Evolutionary conservation across 177 flowering plant genomes (phyloP).

Genomic region (Tripterygium wilfordii): DNA sequence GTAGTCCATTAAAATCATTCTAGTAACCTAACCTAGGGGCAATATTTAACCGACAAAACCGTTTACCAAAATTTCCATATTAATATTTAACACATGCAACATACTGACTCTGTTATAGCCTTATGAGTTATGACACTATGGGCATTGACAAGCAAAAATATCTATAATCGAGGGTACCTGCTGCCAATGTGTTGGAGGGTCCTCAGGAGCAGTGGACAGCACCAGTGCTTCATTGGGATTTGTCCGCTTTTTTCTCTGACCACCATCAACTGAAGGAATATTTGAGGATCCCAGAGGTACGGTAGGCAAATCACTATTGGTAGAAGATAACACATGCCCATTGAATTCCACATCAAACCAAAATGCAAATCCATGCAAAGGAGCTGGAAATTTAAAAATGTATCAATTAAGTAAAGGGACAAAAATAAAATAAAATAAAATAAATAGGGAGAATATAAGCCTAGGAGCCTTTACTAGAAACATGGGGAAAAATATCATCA

Average conservation of each 20-base stretch:
- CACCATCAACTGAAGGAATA: constrained; percentile 23
- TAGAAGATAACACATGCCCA: constrained; percentile 33
- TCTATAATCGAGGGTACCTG: constrained; percentile 58
- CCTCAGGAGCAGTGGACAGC: constrained; percentile 98
- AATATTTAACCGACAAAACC: no score
- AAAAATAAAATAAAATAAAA: neutral
- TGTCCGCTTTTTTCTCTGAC: constrained; percentile 53
- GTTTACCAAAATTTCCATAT: no score
- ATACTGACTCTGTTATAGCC: no score
- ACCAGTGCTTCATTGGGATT: constrained; percentile 65
- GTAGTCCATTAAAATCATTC: no score
- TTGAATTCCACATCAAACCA: constrained; percentile 97
- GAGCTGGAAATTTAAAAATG: constrained; percentile 57
- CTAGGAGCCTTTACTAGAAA: no score
- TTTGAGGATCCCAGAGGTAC: constrained; percentile 16
- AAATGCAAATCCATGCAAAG: constrained; percentile 94
- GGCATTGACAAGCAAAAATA: no score
- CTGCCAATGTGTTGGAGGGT: constrained; percentile 97
- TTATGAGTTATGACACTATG: no score
- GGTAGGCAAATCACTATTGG: constrained; percentile 21
- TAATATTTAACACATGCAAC: no score
- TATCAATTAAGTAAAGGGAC: no score
- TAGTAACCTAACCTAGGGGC: no score
- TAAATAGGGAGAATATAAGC: no score
- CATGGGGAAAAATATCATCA: no score